Base-by-base conservation (phyloP, 2,329 filamentous ascomycete genomes). In the Colletotrichum sp. region DNA sequence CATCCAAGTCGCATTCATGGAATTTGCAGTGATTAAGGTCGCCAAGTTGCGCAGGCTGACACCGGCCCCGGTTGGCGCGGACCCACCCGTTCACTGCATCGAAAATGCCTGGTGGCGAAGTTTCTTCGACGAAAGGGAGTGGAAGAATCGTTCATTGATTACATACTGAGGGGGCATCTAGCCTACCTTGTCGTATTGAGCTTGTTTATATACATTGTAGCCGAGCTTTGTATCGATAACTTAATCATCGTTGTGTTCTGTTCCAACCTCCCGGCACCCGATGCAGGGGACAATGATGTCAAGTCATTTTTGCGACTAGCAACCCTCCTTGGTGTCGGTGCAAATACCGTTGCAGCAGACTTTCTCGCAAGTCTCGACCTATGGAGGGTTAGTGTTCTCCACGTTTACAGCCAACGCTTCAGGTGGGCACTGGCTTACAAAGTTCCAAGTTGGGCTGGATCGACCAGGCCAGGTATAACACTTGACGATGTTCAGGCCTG, bases 361-460 rank as follows among this genome's bases (percentile, higher is more conserved):
- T 1, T 52, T 52, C 10, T 52, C 43, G 43, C 43, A 52, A 52
- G 10, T 21, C 10, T 21, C n/a, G 18, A 52, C 43, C 43, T 52
- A 3, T 13, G 43, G 12, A 52, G n/a, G 3, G 43, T 52, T 13
- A 52, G 43, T 52, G 6, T 52, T 52, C n/a, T 52, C 6, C 43
- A 52, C 0, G 43, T 21, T 52, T 6, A 48, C 39, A 48, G 12
- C 43, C 9, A 52, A 52, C 10, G 43, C 43, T 52, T 21, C 4
- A 13, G n/a, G 43, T 21, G 43, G 2, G 10, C n/a, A 48, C 18
- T 48, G 18, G 43, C 43, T 52, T 43, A 65, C 61, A 65, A 65
- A 43, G 34, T 65, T 65, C 61, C 61, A 65, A 26, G 61, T 65
- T 39, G 30, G 30, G n/a, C n/a, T 39, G 13, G 32, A 10, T 65